phyloP scores from a whole-genome alignment of 345 rosid species.

The Brassica rapa region DNA sequence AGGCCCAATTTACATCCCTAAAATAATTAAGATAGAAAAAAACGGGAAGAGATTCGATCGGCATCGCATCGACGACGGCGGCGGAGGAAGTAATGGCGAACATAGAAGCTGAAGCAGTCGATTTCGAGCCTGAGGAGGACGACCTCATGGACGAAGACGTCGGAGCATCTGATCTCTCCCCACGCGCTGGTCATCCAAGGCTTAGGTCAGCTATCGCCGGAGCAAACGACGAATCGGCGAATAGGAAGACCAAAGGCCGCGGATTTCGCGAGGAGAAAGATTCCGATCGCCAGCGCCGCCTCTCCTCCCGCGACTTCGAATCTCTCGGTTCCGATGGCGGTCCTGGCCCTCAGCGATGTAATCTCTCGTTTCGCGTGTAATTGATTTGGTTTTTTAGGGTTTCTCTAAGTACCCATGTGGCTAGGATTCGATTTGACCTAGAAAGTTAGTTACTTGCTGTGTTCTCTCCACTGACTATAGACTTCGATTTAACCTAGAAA shows the following conservation, averaged over 20 bases:
- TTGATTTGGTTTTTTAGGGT: slow-evolving; percentile 15
- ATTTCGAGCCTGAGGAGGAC: slow-evolving; percentile 94
- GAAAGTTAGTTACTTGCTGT: background rate
- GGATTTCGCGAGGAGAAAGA: slow-evolving; percentile 78
- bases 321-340: slow-evolving; percentile 85
- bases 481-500: background rate
- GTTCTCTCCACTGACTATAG: background rate
- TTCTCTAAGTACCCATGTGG: background rate
- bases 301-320: slow-evolving; percentile 77
- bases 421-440: slow-evolving; percentile 23
- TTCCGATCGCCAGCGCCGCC: slow-evolving; percentile 69
- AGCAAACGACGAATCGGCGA: slow-evolving; percentile 51
- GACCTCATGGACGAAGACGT: slow-evolving; percentile 97
- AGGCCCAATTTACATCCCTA: background rate
- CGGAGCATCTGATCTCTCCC: slow-evolving; percentile 61
- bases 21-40: background rate
- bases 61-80: slow-evolving; percentile 29
- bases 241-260: slow-evolving; percentile 86
- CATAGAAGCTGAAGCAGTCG: slow-evolving; percentile 81
- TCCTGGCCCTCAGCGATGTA: slow-evolving; percentile 91
- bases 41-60: background rate
- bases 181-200: slow-evolving; percentile 66
- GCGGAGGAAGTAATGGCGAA: slow-evolving; percentile 59
- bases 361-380: slow-evolving; percentile 21
- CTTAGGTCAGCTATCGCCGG: slow-evolving; percentile 87